phyloP scores from a whole-genome alignment of 2,329 filamentous ascomycete species.

The Sporothrix pseudoabietina region DNA sequence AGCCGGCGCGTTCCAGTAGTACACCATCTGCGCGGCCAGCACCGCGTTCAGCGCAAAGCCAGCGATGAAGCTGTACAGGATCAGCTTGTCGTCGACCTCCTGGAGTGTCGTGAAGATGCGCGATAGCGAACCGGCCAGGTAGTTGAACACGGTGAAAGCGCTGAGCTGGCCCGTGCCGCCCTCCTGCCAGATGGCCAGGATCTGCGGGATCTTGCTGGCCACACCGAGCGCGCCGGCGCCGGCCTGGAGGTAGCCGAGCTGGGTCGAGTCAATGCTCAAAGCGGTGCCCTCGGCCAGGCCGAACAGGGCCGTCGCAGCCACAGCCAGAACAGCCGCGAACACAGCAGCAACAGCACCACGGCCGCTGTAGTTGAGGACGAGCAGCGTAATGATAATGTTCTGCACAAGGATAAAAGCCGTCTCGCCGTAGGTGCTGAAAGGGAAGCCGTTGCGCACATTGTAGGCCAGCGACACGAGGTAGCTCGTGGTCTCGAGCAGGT shows the following conservation, averaged over 20 bases:
- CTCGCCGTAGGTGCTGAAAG: slow-evolving; percentile 96
- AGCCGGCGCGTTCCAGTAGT: slow-evolving; percentile 79
- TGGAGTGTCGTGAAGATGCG: slow-evolving; percentile 98
- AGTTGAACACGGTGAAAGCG: slow-evolving; percentile 98
- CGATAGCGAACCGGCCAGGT: slow-evolving; percentile 86
- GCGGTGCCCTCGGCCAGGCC: slow-evolving; percentile 37
- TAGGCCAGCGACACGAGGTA: slow-evolving; percentile 92
- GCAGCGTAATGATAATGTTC: slow-evolving; percentile 83
- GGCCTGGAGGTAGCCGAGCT: slow-evolving; percentile 80
- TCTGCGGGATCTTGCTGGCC: slow-evolving; percentile 92
- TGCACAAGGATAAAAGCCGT: slow-evolving; percentile 88
- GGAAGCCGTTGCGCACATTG: slow-evolving; percentile 86
- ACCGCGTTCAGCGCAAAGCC: slow-evolving; percentile 89
- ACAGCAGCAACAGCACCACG: slow-evolving; percentile 67
- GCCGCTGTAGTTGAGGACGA: slow-evolving; percentile 83
- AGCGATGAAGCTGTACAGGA: slow-evolving; percentile 90
- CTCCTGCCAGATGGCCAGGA: slow-evolving; percentile 78
- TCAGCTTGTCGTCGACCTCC: slow-evolving; percentile 95
- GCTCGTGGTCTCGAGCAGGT: slow-evolving; percentile 85
- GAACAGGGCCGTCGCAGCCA: slow-evolving; percentile 70
- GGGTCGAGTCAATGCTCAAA: slow-evolving; percentile 64
- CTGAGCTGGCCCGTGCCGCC: slow-evolving; percentile 94
- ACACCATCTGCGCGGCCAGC: slow-evolving; percentile 86
- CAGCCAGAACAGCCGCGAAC: slow-evolving; percentile 76
- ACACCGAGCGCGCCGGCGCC: slow-evolving; percentile 81